A percentile compares a stretch with the other conserved stretches of the same genome.
Conservation (phyloP, 768 basidiomycete genomes). For the Tricholoma bakamatsutake region DNA sequence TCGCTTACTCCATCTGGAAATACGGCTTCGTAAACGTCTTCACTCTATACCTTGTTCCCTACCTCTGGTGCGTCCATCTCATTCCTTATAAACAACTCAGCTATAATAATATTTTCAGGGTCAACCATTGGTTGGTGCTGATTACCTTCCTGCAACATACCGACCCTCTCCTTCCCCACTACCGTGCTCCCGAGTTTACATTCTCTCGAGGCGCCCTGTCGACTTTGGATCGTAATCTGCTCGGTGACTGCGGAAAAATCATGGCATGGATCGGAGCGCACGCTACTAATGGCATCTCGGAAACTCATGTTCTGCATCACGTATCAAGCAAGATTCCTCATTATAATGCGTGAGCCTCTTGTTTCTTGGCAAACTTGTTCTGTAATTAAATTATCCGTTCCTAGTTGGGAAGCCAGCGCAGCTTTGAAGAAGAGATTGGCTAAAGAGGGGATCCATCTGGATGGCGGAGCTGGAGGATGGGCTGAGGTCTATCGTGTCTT, state of each 20-base stretch:
- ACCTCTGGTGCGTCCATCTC: slow-evolving; percentile 58
- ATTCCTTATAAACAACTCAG: neutral
- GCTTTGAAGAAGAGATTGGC: slow-evolving; percentile 77
- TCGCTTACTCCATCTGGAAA: slow-evolving; percentile 50
- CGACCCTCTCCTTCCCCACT: slow-evolving; percentile 91
- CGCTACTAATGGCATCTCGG: slow-evolving; percentile 88
- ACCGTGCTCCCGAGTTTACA: slow-evolving; percentile 83
- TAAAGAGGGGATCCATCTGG: slow-evolving; percentile 52
- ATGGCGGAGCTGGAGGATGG: slow-evolving; percentile 77
- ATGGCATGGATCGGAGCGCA: slow-evolving; percentile 84
- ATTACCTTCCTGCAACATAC: slow-evolving; percentile 99
- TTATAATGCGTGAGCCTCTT: slow-evolving; percentile 62
- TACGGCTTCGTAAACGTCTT: slow-evolving; percentile 70
- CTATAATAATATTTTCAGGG: slow-evolving; percentile 34
- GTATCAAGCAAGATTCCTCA: slow-evolving; percentile 95
- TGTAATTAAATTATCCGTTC: slow-evolving; percentile 3
- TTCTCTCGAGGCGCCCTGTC: slow-evolving; percentile 92
- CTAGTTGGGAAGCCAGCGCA: slow-evolving; percentile 83
- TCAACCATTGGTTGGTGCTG: slow-evolving; percentile 92
- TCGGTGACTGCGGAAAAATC: slow-evolving; percentile 72
- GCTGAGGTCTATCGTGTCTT: slow-evolving; percentile 73
- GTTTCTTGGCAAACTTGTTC: neutral
- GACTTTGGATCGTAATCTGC: slow-evolving; percentile 80
- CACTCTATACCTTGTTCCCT: slow-evolving; percentile 79
- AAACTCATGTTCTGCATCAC: slow-evolving; percentile 92